Percentiles rank a stretch among this genome's conserved stretches.
These are phyloP conservation scores for Solanum corneliomulleri DNA, from an alignment of 257 asterid species.

Conservation along the genomic window DNA sequence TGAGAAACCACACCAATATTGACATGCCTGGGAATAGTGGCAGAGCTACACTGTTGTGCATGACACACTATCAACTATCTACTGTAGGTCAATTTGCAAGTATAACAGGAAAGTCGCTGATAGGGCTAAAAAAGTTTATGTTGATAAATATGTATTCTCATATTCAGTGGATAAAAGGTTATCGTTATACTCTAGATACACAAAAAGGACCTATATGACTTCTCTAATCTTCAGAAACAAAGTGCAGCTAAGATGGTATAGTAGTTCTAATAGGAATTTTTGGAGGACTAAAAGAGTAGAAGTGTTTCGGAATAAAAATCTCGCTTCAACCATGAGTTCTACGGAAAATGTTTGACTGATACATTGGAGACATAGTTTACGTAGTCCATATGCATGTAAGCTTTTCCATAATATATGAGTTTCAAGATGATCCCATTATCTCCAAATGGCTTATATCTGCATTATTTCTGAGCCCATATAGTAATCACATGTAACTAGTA, in stretches of 20 bases:
- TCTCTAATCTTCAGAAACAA: neutral
- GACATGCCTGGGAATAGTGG: neutral
- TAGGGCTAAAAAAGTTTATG: neutral
- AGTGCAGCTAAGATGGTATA: neutral
- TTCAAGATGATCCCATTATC: neutral
- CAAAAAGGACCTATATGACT: neutral
- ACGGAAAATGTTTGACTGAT: neutral
- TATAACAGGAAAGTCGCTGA: neutral
- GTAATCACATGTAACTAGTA: neutral
- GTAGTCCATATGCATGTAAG: neutral
- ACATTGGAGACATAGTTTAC: neutral
- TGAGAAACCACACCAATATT: neutral
- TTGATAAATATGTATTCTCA: neutral
- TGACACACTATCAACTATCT: neutral
- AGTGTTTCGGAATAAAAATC: neutral
- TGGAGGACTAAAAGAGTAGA: neutral
- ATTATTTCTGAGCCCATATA: neutral
- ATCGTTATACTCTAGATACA: neutral
- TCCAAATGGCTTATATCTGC: neutral
- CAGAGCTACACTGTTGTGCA: neutral
- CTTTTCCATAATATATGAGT: neutral
- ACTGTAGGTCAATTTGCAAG: neutral
- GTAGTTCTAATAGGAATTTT: neutral
- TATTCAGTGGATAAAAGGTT: neutral
- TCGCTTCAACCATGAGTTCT: neutral